These are phyloP conservation scores for Ganoderma multipileum DNA, from an alignment of 1,284 basidiomycete genomes.

Conservation along the genomic window DNA sequence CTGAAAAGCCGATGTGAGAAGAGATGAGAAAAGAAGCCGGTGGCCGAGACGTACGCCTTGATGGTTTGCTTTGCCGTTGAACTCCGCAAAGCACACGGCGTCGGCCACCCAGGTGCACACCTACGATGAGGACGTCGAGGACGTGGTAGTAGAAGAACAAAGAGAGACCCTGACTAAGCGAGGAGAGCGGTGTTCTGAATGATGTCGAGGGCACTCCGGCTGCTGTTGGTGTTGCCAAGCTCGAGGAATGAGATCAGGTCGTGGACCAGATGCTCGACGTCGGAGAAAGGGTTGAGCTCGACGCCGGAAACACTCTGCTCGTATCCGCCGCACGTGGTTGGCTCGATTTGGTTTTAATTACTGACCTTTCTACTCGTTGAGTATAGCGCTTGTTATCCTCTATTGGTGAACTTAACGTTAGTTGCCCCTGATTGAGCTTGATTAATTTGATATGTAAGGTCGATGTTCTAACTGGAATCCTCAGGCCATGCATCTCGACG, in stretches of 20 bases:
- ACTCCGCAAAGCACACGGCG: slow-evolving; percentile 13
- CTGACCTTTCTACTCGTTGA: not conserved
- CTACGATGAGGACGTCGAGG: slow-evolving; percentile 4
- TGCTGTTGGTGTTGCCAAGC: not conserved
- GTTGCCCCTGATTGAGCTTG: not conserved
- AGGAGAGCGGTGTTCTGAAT: slow-evolving; percentile 3
- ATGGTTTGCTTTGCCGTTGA: slow-evolving; percentile 16
- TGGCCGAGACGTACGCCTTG: slow-evolving; percentile 27
- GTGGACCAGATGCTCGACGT: slow-evolving; percentile 11
- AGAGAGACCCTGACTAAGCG: slow-evolving; percentile 29
- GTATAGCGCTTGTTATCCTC: not conserved
- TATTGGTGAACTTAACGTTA: not conserved
- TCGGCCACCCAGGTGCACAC: not conserved
- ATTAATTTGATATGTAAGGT: too few relatives aligned
- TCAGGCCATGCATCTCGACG: too few relatives aligned
- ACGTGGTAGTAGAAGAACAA: slow-evolving; percentile 22
- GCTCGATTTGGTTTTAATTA: not conserved
- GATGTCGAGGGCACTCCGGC: slow-evolving; percentile 1
- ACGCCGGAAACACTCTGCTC: slow-evolving; percentile 21
- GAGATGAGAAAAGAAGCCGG: slow-evolving; percentile 29
- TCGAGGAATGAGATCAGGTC: not conserved
- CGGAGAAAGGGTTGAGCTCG: slow-evolving; percentile 19
- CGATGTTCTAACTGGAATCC: too few relatives aligned
- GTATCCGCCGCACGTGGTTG: slow-evolving; percentile 22
- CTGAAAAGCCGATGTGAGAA: slow-evolving; percentile 30